These are phyloP conservation scores for Lactarius evosmus DNA, from an alignment of 768 basidiomycete genomes.

Conservation along the genomic window DNA sequence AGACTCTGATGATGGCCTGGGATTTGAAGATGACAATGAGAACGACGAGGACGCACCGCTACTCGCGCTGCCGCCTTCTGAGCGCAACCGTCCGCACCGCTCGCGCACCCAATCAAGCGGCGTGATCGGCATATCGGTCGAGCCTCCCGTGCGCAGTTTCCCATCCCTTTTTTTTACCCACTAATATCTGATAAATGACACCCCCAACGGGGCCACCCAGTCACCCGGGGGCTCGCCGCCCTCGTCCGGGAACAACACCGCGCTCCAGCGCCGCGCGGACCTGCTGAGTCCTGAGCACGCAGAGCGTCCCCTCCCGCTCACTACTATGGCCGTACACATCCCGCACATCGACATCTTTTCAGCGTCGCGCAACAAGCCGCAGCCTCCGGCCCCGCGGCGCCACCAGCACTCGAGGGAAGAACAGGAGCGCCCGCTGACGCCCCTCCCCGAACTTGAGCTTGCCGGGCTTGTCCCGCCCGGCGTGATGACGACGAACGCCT, in stretches of 20 bases:
- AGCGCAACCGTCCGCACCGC: conserved; percentile 21
- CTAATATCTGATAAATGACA: not conserved
- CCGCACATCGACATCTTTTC: not conserved
- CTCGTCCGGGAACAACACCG: conserved; percentile 21
- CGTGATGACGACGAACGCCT: not conserved
- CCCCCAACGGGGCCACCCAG: conserved; percentile 13
- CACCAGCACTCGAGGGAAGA: not conserved
- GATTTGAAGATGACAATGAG: not conserved
- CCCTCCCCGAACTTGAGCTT: conserved; percentile 12
- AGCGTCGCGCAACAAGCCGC: conserved; percentile 7
- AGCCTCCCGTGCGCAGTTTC: conserved; percentile 21
- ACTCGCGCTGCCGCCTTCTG: not conserved
- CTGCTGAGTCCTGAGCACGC: conserved; percentile 35
- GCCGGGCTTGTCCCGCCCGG: conserved; percentile 4
- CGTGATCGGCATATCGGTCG: conserved; percentile 25
- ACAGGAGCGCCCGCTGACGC: conserved; percentile 3
- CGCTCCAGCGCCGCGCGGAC: conserved; percentile 26
- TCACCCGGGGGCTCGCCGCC: conserved; percentile 29
- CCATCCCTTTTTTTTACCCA: too few species aligned
- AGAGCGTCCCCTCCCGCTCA: conserved; percentile 24
- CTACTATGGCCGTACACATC: not conserved
- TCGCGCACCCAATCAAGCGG: conserved; percentile 26
- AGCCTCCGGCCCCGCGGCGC: not conserved
- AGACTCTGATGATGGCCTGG: not conserved
- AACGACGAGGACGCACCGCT: conserved; percentile 10